These are phyloP conservation scores for Begonia loranthoides DNA, from an alignment of 306 rosid species.

Conservation along the genomic window DNA sequence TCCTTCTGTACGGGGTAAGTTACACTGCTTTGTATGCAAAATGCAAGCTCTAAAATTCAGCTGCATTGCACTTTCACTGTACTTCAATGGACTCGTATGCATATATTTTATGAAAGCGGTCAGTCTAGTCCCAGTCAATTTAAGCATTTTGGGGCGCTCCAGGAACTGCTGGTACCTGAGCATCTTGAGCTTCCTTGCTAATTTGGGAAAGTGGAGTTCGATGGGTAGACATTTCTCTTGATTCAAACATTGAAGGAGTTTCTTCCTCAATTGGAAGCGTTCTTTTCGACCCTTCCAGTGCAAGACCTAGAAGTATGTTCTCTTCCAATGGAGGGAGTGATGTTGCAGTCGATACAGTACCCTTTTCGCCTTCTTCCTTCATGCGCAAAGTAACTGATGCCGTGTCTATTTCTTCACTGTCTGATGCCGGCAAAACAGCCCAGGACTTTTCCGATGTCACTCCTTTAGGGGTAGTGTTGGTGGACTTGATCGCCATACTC, in stretches of 20 bases:
- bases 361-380: slow-evolving; percentile 52
- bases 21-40: slow-evolving; percentile 16
- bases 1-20: not conserved
- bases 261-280: slow-evolving; percentile 88
- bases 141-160: slow-evolving; percentile 25
- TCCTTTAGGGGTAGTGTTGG: slow-evolving; percentile 16
- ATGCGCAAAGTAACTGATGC: slow-evolving; percentile 23
- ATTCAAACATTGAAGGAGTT: slow-evolving; percentile 26
- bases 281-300: slow-evolving; percentile 87
- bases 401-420: slow-evolving; percentile 31
- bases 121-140: not conserved
- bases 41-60: slow-evolving; percentile 61
- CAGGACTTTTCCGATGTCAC: slow-evolving; percentile 20
- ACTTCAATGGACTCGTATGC: slow-evolving; percentile 1
- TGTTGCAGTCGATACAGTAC: slow-evolving; percentile 20
- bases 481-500: slow-evolving; percentile 15
- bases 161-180: slow-evolving; percentile 29
- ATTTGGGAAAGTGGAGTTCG: no score
- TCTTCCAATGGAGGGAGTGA: slow-evolving; percentile 53
- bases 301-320: slow-evolving; percentile 86
- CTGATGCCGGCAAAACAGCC: slow-evolving; percentile 16
- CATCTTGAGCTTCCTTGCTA: not conserved
- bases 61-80: slow-evolving; percentile 24
- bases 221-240: slow-evolving; percentile 33
- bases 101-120: slow-evolving; percentile 3